Evolutionary conservation across 148 eudicot genomes (phyloP).

Genomic region (Chenopodium quinoa): DNA sequence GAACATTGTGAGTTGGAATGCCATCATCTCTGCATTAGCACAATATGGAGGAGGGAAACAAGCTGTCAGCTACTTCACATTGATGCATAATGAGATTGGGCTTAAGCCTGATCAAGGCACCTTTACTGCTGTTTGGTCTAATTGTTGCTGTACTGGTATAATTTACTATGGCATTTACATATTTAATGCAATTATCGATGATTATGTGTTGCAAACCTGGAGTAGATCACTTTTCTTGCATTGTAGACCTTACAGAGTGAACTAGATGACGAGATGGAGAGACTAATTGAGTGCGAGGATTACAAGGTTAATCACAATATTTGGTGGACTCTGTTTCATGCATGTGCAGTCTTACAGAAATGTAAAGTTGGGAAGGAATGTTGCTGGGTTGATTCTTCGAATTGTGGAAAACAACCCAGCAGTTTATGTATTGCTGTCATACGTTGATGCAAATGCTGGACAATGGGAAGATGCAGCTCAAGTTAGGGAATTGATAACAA

Average conservation of each 20-base stretch:
- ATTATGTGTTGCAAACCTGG: slow-evolving; percentile 46
- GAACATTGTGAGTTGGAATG: slow-evolving; percentile 64
- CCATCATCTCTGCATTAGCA: slow-evolving; percentile 69
- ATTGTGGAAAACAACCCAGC: slow-evolving; percentile 43
- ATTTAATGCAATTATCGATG: slow-evolving; percentile 57
- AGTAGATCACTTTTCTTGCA: slow-evolving; percentile 54
- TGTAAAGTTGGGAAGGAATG: slow-evolving; percentile 54
- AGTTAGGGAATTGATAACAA: slow-evolving; percentile 59
- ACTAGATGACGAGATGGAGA: slow-evolving; percentile 34
- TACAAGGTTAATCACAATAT: slow-evolving; percentile 15
- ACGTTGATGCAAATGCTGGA: slow-evolving; percentile 66
- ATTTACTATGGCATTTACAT: slow-evolving; percentile 51
- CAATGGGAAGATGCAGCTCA: slow-evolving; percentile 80
- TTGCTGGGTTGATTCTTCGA: slow-evolving; percentile 55
- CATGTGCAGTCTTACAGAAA: slow-evolving; percentile 66
- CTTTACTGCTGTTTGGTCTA: no score
- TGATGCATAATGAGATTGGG: no score
- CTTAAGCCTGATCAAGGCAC: no score
- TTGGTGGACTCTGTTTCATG: slow-evolving; percentile 75
- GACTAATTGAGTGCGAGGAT: slow-evolving; percentile 32
- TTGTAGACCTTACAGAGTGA: no score
- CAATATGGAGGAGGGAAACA: slow-evolving; percentile 56
- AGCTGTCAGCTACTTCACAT: slow-evolving; percentile 30
- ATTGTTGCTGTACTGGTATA: slow-evolving; percentile 44
- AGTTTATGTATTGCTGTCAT: slow-evolving; percentile 63